Evolutionary conservation across 2,329 filamentous ascomycete genomes (phyloP), one percentile per base, ranked within the genome.

Genomic region (Aspergillus sp.): DNA sequence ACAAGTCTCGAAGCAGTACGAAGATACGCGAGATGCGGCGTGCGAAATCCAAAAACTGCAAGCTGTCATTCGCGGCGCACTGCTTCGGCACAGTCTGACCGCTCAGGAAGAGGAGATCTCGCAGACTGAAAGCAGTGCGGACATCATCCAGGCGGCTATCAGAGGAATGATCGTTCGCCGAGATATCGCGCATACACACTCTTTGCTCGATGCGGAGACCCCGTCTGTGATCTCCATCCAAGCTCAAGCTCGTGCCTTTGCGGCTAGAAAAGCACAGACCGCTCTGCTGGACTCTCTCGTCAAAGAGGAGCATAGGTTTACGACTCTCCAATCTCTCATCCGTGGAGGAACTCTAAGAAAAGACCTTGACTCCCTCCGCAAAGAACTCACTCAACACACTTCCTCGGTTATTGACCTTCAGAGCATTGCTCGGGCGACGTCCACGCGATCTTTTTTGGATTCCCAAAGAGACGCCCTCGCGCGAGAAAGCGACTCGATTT

Each of bases 11-110:
- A 53, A 64, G 13, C 64, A 73, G 30, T 66, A 66, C 38, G 67
- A 73, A 53, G 59, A 69, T 43, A 70, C 68, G 61, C 86, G 59
- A 31, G 75, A 81, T 66, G 78, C 82, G 57, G 78, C 84, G 66
- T 81, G 81, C 34, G 80, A 83, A 55, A 82, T 90, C 45, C 78
- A 81, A 62, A 78, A 81, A 51, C 81, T 92, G 48, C 90, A 93
- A 77, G 86, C 89, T 59, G 84, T 85, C 46, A 84, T 88, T 67
- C 85, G 91, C 62, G 91, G 90, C 69, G 84, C 87, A 78, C 76
- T 92, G 61, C 75, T 87, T 65, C 84, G 91, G 69, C 82, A 79
- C 63, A 64, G 75, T 25, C 66, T 76, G 60, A 66, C 51, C 52
- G 64, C 66, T 5, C 72, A 77, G 47, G 67, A 68, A 13, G 64